Base-by-base conservation (phyloP, 192 early-diverging fungal genomes). In the Backusella tuberculispora region DNA sequence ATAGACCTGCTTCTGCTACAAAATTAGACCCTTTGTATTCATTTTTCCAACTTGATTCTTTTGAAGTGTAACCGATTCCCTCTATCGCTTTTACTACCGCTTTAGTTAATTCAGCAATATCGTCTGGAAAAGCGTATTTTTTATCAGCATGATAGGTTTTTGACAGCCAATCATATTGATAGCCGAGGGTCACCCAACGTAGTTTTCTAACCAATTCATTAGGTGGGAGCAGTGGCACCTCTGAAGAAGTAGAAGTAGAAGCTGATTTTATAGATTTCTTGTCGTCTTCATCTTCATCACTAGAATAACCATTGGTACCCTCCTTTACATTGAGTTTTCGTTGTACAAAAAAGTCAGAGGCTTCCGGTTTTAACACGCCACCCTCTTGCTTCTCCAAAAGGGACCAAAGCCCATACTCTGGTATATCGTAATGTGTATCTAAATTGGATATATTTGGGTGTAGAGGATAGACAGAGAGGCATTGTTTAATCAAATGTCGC, bases 401-500 rank as follows among this genome's bases (percentile, higher is more conserved):
- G 15, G 83, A 73, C 92, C 90, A 93, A 13, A 91, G 46, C 6
- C 93, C 92, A 40, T 76, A 70, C 1, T 80, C 71, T 9, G 92
- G 92, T 19, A 95, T 72, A 10, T 80, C 68, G 67, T 94, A 98
- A 71, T 96, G 95, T 24, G 95, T 90, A 74, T 98, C 95, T 6
- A 98, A 86, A 81, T 95, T 98, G 53, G 91, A 90, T 13, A 91
- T 88, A 80, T 95, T 97, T 7, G 97, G 97, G 24, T 88, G 87
- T 42, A 78, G 75, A 3, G 94, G 81, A 73, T 92, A 95, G 34
- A 94, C 88, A 48, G 87, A 84, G 40, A 98, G 82, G 63, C 93
- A 94, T 41, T 89, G 81, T 71, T 88, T 86, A 12, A 95, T 87
- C 19, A 96, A 72, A 66, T 76, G 80, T 29, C 89, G 85, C 78